These are phyloP conservation scores for Kodamaea jinghongensis DNA, from an alignment of 805 yeast species.

Conservation along the genomic window DNA sequence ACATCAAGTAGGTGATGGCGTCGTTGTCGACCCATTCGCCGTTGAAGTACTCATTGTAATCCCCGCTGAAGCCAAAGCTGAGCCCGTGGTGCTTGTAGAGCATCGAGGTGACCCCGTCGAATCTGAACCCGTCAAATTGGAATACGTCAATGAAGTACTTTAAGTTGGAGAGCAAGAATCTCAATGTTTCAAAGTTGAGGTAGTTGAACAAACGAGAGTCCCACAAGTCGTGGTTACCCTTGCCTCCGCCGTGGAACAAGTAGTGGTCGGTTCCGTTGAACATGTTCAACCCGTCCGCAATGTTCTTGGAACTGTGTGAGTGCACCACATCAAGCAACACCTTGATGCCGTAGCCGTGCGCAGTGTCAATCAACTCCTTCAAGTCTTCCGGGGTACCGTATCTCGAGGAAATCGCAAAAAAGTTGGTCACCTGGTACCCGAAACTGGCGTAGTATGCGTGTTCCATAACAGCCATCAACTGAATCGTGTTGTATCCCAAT, in stretches of 20 bases:
- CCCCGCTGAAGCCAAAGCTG: constrained; percentile 87
- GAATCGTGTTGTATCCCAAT: constrained; percentile 89
- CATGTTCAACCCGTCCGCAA: constrained; percentile 86
- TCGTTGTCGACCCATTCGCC: constrained; percentile 79
- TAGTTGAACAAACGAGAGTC: constrained; percentile 94
- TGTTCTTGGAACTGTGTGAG: constrained; percentile 94
- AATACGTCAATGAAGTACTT: constrained; percentile 81
- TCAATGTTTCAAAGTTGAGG: constrained; percentile 84
- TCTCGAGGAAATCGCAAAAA: constrained; percentile 86
- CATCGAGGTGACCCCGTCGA: constrained; percentile 96
- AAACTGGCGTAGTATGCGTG: constrained; percentile 98
- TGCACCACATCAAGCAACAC: constrained; percentile 92
- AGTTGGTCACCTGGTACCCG: constrained; percentile 95
- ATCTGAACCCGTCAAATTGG: constrained; percentile 91
- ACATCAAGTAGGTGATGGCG: constrained; percentile 80
- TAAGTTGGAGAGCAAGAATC: constrained; percentile 81
- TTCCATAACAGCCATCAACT: constrained; percentile 97
- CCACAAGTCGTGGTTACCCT: constrained; percentile 91
- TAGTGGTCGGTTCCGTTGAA: constrained; percentile 96
- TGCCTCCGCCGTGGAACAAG: constrained; percentile 88
- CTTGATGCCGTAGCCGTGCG: constrained; percentile 82
- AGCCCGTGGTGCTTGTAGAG: constrained; percentile 89
- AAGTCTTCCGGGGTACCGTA: constrained; percentile 95
- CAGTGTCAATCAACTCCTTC: constrained; percentile 85
- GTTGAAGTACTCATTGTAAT: constrained; percentile 85